Evolutionary conservation across 2,329 filamentous ascomycete genomes (phyloP).

Genomic region (Phaeosphaeria sp.): DNA sequence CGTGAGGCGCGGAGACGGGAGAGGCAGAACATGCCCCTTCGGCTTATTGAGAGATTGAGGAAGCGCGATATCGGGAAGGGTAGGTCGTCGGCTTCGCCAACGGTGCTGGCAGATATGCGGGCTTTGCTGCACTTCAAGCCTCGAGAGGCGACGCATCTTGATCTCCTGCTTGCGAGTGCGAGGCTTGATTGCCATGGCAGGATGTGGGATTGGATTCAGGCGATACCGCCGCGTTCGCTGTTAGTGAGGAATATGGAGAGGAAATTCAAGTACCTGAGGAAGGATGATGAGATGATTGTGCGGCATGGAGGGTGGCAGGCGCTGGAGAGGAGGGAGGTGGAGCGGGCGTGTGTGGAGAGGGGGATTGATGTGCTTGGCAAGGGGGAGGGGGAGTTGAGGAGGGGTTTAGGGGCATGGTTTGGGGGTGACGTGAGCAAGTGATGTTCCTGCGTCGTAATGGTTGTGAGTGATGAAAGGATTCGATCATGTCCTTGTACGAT

Average conservation of each 20-base stretch:
- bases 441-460: no score
- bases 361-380: slow-evolving; percentile 37
- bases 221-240: slow-evolving; percentile 54
- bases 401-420: slow-evolving; percentile 27
- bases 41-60: slow-evolving; percentile 26
- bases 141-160: slow-evolving; percentile 11
- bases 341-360: slow-evolving; percentile 71
- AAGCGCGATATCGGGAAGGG: no score
- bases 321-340: slow-evolving; percentile 69
- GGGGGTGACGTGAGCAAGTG: neutral
- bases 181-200: slow-evolving; percentile 30
- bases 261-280: slow-evolving; percentile 67
- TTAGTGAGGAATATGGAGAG: slow-evolving; percentile 61
- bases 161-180: slow-evolving; percentile 26
- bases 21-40: slow-evolving; percentile 18
- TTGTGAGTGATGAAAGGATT: no score
- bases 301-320: slow-evolving; percentile 65
- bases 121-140: slow-evolving; percentile 10
- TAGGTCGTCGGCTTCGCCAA: no score
- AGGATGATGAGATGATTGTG: slow-evolving; percentile 74
- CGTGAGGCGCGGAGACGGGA: slow-evolving; percentile 52
- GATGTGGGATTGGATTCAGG: slow-evolving; percentile 50
- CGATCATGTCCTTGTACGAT: no score
- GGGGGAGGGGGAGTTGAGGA: slow-evolving; percentile 37
- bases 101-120: neutral